Conservation (phyloP, 2,329 filamentous ascomycete genomes). For the Aspergillus fumigatiaffinis region DNA sequence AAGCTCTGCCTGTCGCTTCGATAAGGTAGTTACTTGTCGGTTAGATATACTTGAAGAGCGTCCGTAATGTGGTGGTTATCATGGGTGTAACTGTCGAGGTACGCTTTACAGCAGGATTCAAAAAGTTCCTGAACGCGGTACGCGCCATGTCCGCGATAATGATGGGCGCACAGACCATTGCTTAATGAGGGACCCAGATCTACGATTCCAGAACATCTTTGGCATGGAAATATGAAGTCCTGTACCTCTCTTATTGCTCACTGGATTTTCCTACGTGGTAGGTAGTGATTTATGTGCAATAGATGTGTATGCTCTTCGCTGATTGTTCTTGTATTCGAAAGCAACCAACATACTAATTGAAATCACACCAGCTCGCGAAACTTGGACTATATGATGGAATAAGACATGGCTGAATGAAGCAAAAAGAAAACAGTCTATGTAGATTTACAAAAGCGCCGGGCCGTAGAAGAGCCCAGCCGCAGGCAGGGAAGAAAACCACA, state of each 20-base stretch:
- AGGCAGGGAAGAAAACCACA: constrained; percentile 5
- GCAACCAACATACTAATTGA: neutral
- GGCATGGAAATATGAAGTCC: neutral
- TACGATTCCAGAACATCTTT: neutral
- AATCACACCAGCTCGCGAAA: neutral
- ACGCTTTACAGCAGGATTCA: neutral
- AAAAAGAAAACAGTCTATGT: constrained; percentile 6
- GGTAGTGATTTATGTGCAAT: no score
- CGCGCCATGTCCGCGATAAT: constrained; percentile 9
- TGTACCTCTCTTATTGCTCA: neutral
- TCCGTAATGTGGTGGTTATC: neutral
- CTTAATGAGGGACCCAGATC: constrained; percentile 20
- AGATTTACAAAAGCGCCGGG: constrained; percentile 9
- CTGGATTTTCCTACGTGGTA: no score
- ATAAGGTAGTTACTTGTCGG: neutral
- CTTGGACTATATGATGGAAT: constrained; percentile 5
- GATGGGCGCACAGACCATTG: constrained; percentile 29
- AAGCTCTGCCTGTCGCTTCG: neutral
- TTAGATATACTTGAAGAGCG: neutral
- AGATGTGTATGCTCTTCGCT: neutral
- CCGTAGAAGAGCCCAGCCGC: constrained; percentile 1
- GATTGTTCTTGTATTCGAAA: neutral
- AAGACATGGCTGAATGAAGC: neutral
- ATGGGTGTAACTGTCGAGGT: neutral
- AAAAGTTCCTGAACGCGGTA: constrained; percentile 15